A percentile compares a stretch with the other conserved stretches of the same genome.
These are phyloP conservation scores for Hyphopichia burtonii DNA, from an alignment of 1,139 yeast genomes.

Conservation along the genomic window DNA sequence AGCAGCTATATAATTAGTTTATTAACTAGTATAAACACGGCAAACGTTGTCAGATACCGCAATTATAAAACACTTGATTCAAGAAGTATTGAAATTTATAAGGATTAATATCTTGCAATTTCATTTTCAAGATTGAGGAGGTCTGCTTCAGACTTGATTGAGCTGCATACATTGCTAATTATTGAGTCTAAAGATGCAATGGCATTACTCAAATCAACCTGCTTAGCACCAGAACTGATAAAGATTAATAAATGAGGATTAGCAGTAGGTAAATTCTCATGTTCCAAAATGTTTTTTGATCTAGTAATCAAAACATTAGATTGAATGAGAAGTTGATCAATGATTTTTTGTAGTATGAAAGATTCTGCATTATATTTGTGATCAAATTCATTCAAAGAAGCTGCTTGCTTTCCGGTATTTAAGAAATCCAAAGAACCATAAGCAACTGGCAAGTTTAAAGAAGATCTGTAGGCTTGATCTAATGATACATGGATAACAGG, in stretches of 20 bases:
- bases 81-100: no score
- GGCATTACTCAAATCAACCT: conserved; percentile 46
- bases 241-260: conserved; percentile 66
- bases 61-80: no score
- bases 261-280: conserved; percentile 72
- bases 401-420: conserved; percentile 38
- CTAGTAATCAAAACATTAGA: conserved; percentile 66
- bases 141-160: conserved; percentile 15
- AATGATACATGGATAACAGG: conserved; percentile 68
- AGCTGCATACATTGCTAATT: conserved; percentile 16
- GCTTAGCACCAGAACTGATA: conserved; percentile 54
- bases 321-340: conserved; percentile 50
- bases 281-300: conserved; percentile 65
- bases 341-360: conserved; percentile 60
- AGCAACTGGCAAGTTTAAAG: conserved; percentile 43
- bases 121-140: conserved; percentile 20
- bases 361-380: conserved; percentile 58
- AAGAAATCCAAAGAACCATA: conserved; percentile 46
- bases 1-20: no score
- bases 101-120: conserved; percentile 11
- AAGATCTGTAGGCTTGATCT: conserved; percentile 39
- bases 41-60: no score
- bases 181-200: conserved; percentile 15
- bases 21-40: no score
- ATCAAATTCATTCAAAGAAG: conserved; percentile 33